Percentiles rank a stretch among this genome's conserved stretches.
Conservation (phyloP, 768 basidiomycete genomes). For the Psilocybe subaeruginosa region DNA sequence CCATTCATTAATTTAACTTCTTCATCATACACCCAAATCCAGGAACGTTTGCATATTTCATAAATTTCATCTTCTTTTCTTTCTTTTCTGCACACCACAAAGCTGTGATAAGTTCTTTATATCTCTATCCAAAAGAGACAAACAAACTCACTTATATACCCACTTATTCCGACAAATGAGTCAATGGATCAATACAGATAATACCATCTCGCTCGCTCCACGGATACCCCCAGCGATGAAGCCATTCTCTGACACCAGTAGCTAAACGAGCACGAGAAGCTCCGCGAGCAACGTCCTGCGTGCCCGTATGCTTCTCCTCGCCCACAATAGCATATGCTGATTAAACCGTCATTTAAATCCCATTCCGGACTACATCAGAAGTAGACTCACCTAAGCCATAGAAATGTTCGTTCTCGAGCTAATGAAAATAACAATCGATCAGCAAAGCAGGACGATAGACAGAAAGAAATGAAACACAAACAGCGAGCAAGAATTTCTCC, state of each 20-base stretch:
- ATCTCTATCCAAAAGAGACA: background rate
- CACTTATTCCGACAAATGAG: slow-evolving; percentile 57
- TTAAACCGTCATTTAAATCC: background rate
- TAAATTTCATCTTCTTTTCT: background rate
- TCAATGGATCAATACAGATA: slow-evolving; percentile 85
- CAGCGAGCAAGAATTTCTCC: slow-evolving; percentile 85
- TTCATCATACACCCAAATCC: background rate
- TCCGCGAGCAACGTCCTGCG: slow-evolving; percentile 82
- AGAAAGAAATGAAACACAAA: slow-evolving; percentile 44
- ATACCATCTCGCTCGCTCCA: slow-evolving; percentile 94
- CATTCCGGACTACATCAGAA: too few species aligned
- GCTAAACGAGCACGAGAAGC: slow-evolving; percentile 84
- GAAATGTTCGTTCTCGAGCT: slow-evolving; percentile 89
- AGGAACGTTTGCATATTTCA: background rate
- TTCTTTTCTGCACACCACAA: background rate
- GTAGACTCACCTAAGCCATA: slow-evolving; percentile 60
- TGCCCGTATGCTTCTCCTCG: slow-evolving; percentile 94
- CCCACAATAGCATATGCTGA: slow-evolving; percentile 86
- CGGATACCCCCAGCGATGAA: slow-evolving; percentile 94
- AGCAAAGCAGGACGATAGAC: background rate
- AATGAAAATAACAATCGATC: background rate
- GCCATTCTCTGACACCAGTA: slow-evolving; percentile 86
- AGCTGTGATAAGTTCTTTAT: background rate
- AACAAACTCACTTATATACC: background rate
- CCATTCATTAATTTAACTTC: background rate